These are phyloP conservation scores for Colletotrichum lentis DNA, from an alignment of 2,329 filamentous ascomycete genomes.

Conservation along the genomic window DNA sequence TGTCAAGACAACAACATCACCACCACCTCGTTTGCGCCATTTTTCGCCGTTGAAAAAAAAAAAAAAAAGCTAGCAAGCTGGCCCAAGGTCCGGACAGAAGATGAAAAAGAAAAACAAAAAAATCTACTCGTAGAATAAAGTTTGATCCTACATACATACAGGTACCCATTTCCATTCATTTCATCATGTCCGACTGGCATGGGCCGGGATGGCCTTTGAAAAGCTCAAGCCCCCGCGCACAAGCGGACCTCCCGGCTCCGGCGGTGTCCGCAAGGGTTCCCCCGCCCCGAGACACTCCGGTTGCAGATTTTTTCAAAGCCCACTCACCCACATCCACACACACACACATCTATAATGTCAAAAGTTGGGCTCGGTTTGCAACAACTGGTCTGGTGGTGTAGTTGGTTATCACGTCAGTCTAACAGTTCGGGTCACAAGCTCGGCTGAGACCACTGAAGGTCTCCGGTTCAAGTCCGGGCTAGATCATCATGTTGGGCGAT, in stretches of 20 bases:
- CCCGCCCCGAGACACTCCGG: neutral
- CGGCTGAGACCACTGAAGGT: constrained; percentile 30
- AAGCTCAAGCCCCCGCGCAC: no score
- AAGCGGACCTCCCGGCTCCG: neutral
- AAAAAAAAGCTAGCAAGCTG: no score
- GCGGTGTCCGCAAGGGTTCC: neutral
- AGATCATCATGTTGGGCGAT: constrained; percentile 28
- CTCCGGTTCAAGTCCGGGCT: constrained; percentile 38
- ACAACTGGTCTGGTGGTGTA: constrained; percentile 48
- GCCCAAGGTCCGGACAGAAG: no score
- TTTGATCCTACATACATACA: no score
- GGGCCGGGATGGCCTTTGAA: no score
- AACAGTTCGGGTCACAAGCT: constrained; percentile 43
- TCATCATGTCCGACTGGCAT: no score
- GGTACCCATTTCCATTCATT: no score
- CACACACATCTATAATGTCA: neutral
- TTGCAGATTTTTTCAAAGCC: neutral
- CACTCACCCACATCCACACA: neutral
- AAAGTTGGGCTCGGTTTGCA: rapidly evolving
- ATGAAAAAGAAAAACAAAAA: no score
- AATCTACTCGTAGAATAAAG: no score
- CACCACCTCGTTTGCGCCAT: no score
- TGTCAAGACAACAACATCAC: no score
- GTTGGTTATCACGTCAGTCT: constrained; percentile 61
- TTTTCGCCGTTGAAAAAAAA: no score